phyloP scores from a whole-genome alignment of 164 flowering plant species.

The Warburgia ugandensis region DNA sequence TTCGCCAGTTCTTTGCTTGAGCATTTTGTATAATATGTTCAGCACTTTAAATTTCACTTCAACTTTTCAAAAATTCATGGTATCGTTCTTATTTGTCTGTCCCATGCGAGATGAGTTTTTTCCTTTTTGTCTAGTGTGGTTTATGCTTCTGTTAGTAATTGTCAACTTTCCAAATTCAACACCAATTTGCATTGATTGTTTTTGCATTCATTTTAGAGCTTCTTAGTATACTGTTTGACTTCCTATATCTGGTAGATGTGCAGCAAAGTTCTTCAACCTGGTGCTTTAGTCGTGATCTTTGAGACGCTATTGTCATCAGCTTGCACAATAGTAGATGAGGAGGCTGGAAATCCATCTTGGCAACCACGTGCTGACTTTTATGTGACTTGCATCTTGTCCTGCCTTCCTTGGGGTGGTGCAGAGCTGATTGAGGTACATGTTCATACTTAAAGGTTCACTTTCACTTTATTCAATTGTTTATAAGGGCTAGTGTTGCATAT shows the following conservation, averaged over 20 bases:
- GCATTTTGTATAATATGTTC: no score
- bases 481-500: background rate
- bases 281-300: conserved; percentile 64
- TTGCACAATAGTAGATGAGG: conserved; percentile 93
- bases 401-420: conserved; percentile 97
- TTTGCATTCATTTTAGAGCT: no score
- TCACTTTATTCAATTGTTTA: background rate
- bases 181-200: no score
- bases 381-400: conserved; percentile 73
- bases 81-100: no score
- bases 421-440: conserved; percentile 74
- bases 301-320: conserved; percentile 89
- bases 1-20: no score
- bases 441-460: background rate
- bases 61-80: no score
- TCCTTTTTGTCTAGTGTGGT: background rate
- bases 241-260: conserved; percentile 52
- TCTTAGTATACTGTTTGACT: background rate
- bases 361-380: conserved; percentile 95
- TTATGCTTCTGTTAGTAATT: background rate
- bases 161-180: no score
- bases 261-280: conserved; percentile 82
- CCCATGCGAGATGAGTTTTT: background rate
- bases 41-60: no score
- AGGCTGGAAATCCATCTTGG: conserved; percentile 96